Evolutionary conservation across 306 rosid species (phyloP), one percentile per base, ranked within the genome.

Genomic region (Cicer pinnatifidum): DNA sequence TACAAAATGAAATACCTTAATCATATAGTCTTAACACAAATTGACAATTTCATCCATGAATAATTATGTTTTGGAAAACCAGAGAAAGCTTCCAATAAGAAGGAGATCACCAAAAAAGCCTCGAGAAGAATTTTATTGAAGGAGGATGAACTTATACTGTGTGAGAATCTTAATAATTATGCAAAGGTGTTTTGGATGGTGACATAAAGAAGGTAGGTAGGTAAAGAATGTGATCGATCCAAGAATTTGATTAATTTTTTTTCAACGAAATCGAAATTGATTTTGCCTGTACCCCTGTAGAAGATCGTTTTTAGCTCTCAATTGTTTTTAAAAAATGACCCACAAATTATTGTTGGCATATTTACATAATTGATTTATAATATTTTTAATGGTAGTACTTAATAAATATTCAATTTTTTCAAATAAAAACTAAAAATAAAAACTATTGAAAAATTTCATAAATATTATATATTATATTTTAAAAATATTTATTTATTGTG

Each of bases 71-170:
- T 73, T 67, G 63, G 78, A 77, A 88, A 82, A 51, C 12, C n/a
- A 11, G 54, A 65, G 39, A 33, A 41, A 63, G 50, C 72, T 38
- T 33, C 66, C 66, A 59, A 59, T 59, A 0, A 70, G 53, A 76
- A 75, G 83, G 75, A 81, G 71, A 84, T 73, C 44, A 75, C 71
- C 45, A 43, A 56, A 84, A 82, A 51, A 80, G 86, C 78, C 82
- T 80, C 37, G 82, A 90, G 91, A 81, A 85, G 74, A 71, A 73
- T 83, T 75, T 69, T 84, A 86, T 83, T 83, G 85, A 86, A 63
- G 78, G 72, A 67, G 33, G 72, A 76, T 77, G 37, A 80, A 72
- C 73, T 74, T 87, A 81, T 73, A 58, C 83, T 66, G 63, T 66
- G 63, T 70, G 46, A 15, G 17, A 73, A 75, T 53, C 53, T 56